Evolutionary conservation across 148 eudicot genomes (phyloP).

Genomic region (Nepenthes mirabilis): DNA sequence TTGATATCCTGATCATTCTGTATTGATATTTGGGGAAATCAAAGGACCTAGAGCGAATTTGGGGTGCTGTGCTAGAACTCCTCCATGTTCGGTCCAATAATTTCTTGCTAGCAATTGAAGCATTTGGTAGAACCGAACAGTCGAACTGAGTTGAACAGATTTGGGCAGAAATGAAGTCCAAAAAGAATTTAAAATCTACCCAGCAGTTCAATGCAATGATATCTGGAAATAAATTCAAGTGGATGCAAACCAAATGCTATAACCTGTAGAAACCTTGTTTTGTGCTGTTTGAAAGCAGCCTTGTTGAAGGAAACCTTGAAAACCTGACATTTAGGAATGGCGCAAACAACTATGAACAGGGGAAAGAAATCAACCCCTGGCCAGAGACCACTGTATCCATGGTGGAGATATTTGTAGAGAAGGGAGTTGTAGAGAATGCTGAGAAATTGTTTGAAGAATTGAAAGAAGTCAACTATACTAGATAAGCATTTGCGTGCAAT

Average conservation of each 20-base stretch:
- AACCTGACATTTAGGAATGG: slow-evolving; percentile 64
- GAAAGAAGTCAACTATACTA: slow-evolving; percentile 53
- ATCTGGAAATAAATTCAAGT: slow-evolving; percentile 57
- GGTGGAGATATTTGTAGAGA: slow-evolving; percentile 49
- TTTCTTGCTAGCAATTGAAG: slow-evolving; percentile 12
- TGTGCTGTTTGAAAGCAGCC: slow-evolving; percentile 76
- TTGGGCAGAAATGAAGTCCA: slow-evolving; percentile 56
- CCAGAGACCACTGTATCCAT: slow-evolving; percentile 65
- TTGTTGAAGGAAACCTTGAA: slow-evolving; percentile 47
- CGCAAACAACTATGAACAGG: slow-evolving; percentile 23
- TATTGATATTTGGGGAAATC: slow-evolving; percentile 64
- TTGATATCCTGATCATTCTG: slow-evolving; percentile 60
- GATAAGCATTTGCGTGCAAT: slow-evolving; percentile 77
- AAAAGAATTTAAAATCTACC: slow-evolving; percentile 36
- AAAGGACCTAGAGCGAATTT: slow-evolving; percentile 47
- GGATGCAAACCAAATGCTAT: slow-evolving; percentile 76
- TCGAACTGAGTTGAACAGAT: slow-evolving; percentile 60
- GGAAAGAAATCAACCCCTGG: slow-evolving; percentile 81
- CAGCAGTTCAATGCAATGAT: slow-evolving; percentile 83
- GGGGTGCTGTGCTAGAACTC: slow-evolving; percentile 40
- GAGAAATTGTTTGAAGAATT: slow-evolving; percentile 68
- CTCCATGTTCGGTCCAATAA: slow-evolving; percentile 62
- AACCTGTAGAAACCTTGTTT: slow-evolving; percentile 66
- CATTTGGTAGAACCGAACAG: slow-evolving; percentile 59
- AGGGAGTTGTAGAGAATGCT: slow-evolving; percentile 65